Base-by-base conservation (phyloP, 148 eudicot genomes). In the Spergularia marina region DNA sequence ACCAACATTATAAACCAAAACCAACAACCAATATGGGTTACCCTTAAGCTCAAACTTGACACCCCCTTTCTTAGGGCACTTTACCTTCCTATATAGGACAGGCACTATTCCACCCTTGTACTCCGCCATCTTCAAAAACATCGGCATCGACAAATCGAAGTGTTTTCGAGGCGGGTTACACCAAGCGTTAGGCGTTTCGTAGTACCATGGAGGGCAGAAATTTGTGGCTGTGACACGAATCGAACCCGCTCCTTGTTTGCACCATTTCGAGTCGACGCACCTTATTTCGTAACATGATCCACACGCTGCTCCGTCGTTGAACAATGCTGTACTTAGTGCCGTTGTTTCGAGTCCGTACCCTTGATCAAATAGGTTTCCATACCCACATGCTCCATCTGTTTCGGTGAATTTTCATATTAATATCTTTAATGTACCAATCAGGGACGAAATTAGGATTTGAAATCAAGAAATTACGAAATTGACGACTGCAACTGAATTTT, bases 341-440 rank as follows among this genome's bases (percentile, higher is more conserved):
- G 89, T 58, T 66, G 83, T 80, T 76, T 71, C 83, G 12, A 80
- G 60, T 12, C 83, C 79, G 49, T 80, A 80, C 21, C 83, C 83
- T 80, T 80, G 83, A 30, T 80, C 54, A 20, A 76, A 71, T 36
- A 80, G 74, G 63, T 87, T 66, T 51, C 72, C 83, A 44, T 87
- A 87, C 2, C 91, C 87, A 75, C 89, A 88, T 54, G 89, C 91
- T 41, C 91, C 91, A 39, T 83, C 91, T 13, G 11, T 63, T 62
- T 7, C 7, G 7, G 23, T 30, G 36, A 30, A 30, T 30, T 23
- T 1, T 23, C 25, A 30, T 30, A 30, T 30, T 30, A 30, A 30
- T 30, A 30, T 1, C 36, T 30, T 30, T 30, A 30, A 1, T 30
- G 36, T 30, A 30, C 1, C 36, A 30, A 0, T 30, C 2, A 30